Evolutionary conservation across 495 filamentous ascomycete genomes (phyloP).

Genomic region (Delitschia confertaspora): DNA sequence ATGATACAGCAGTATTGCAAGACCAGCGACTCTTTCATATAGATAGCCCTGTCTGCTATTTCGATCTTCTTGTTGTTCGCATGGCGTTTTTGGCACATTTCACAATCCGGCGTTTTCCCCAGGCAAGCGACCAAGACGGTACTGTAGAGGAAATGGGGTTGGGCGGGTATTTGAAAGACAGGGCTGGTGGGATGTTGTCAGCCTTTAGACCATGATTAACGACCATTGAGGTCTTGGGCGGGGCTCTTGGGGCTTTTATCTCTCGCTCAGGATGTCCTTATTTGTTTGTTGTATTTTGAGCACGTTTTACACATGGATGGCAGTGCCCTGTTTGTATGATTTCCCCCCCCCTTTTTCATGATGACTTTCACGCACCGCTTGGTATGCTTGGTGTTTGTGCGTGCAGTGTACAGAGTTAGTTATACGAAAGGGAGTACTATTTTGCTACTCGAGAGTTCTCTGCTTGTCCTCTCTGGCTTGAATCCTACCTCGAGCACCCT

Average conservation of each 20-base stretch:
- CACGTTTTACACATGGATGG: conserved; percentile 10
- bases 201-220: too few species aligned
- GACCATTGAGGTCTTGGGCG: background rate
- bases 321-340: too few species aligned
- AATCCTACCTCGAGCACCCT: too few species aligned
- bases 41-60: conserved; percentile 4
- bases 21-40: background rate
- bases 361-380: too few species aligned
- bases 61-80: conserved; percentile 1
- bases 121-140: conserved; percentile 1
- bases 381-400: too few species aligned
- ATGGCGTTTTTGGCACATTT: conserved; percentile 22
- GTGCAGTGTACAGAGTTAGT: too few species aligned
- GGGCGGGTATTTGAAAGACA: conserved; percentile 19
- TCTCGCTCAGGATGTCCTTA: conserved; percentile 12
- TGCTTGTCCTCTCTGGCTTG: too few species aligned
- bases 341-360: too few species aligned
- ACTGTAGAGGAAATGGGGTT: conserved; percentile 13
- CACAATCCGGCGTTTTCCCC: conserved; percentile 19
- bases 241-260: conserved; percentile 2
- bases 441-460: too few species aligned
- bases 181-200: conserved; percentile 3
- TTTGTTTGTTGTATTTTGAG: conserved; percentile 17
- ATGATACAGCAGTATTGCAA: conserved; percentile 21
- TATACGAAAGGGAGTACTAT: too few species aligned